phyloP scores from a whole-genome alignment of 208 protist genomes.

The Blastocrithidia nonstop region DNA sequence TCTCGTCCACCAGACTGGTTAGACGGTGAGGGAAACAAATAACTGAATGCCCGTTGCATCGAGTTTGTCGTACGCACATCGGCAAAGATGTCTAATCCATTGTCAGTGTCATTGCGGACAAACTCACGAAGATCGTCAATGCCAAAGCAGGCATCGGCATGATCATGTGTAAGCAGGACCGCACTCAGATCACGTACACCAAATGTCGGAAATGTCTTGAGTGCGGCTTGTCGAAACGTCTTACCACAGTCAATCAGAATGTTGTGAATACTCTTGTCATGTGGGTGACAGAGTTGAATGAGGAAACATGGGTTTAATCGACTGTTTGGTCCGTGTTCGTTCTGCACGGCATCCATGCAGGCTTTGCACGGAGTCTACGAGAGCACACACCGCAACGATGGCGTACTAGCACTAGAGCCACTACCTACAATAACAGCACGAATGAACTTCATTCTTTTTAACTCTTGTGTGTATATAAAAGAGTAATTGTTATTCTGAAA shows the following conservation, averaged over 20 bases:
- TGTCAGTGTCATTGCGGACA: slow-evolving; percentile 6
- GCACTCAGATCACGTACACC: slow-evolving; percentile 28
- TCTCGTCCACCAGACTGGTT: not conserved
- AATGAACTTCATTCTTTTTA: slow-evolving; percentile 33
- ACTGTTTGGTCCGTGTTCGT: slow-evolving; percentile 15
- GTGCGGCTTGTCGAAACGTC: slow-evolving; percentile 42
- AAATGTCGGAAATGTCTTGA: slow-evolving; percentile 24
- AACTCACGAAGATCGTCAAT: slow-evolving; percentile 68
- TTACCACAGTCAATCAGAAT: slow-evolving; percentile 64
- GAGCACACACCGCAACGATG: slow-evolving; percentile 20
- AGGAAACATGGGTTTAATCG: slow-evolving; percentile 39
- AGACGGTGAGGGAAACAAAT: slow-evolving; percentile 28
- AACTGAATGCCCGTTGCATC: slow-evolving; percentile 19
- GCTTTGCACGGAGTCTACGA: slow-evolving; percentile 11
- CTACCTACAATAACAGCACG: slow-evolving; percentile 29
- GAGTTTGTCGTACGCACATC: slow-evolving; percentile 15
- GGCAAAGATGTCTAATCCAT: slow-evolving; percentile 10
- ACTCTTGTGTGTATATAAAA: no score
- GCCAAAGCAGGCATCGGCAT: slow-evolving; percentile 54
- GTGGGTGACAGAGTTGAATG: slow-evolving; percentile 29
- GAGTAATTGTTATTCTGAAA: no score
- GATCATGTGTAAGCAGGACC: slow-evolving; percentile 60
- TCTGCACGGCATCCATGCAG: slow-evolving; percentile 15
- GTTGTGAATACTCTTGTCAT: slow-evolving; percentile 20
- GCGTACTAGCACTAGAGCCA: slow-evolving; percentile 40